Conservation (phyloP, 2,329 filamentous ascomycete species). For the Parasarocladium wereldwijsianum region DNA sequence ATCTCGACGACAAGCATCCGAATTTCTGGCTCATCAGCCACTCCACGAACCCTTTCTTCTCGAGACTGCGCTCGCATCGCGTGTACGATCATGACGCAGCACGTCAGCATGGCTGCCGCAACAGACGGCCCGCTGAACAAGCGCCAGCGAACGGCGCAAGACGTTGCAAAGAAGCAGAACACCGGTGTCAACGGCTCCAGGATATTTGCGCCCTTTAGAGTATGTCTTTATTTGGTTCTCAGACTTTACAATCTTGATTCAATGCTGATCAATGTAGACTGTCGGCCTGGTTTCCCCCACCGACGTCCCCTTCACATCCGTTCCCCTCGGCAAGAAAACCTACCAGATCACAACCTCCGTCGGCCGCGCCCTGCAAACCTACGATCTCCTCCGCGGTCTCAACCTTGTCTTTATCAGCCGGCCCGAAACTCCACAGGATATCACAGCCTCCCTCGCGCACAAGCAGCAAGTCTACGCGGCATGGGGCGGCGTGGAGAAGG, state of each 20-base stretch:
- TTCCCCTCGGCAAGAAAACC: slow-evolving; percentile 81
- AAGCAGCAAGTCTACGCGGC: slow-evolving; percentile 80
- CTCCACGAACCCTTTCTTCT: too few species aligned
- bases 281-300: slow-evolving; percentile 89
- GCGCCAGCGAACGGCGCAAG: slow-evolving; percentile 56
- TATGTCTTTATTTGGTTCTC: too few species aligned
- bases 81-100: slow-evolving; percentile 32
- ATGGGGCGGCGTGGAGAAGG: slow-evolving; percentile 52
- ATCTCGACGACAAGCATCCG: too few species aligned
- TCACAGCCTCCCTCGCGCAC: slow-evolving; percentile 80
- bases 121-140: slow-evolving; percentile 54
- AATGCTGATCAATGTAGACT: slow-evolving; percentile 39
- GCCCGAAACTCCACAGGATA: slow-evolving; percentile 72
- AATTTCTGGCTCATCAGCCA: too few species aligned
- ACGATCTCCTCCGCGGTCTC: slow-evolving; percentile 79
- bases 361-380: slow-evolving; percentile 81
- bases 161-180: slow-evolving; percentile 20
- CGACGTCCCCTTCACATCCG: slow-evolving; percentile 72
- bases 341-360: slow-evolving; percentile 97
- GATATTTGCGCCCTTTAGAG: slow-evolving; percentile 88
- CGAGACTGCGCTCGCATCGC: too few species aligned
- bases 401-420: slow-evolving; percentile 88
- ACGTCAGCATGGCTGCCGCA: too few species aligned
- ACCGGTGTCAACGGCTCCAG: slow-evolving; percentile 43
- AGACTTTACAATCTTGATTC: too few species aligned